Base-by-base conservation (phyloP, 1,139 yeast species). In the Pichia inconspicua region DNA sequence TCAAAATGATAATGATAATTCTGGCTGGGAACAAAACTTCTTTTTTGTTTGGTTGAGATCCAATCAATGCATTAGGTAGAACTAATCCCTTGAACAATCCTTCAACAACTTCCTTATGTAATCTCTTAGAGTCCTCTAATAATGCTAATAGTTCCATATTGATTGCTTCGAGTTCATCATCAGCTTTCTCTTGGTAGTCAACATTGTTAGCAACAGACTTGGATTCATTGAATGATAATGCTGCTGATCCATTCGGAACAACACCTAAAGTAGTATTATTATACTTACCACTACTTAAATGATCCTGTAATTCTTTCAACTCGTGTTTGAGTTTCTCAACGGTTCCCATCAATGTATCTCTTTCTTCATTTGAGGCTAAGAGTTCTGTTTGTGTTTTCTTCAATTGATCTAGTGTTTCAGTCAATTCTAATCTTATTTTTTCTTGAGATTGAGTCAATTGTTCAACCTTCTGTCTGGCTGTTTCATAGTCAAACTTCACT, bases 11-110 rank as follows among this genome's bases (percentile, higher is more conserved):
- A 58, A 92, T 90, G 59, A 92, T 83, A 54, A 92, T 87, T 71
- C 97, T 83, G 2, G 97, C 95, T 40, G 98, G 99, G 81, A 89
- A 92, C 48, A 92, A 74, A 36, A 92, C 95, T 66, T 94, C 98
- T 65, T 90, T 88, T 61, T 89, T 77, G 15, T 94, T 82, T 56
- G 88, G 74, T 62, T 84, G 89, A 42, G 87, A 82, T 19, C 80
- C 80, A 56, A 86, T 86, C 50, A 90, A 82, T 28, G 95, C 87
- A 19, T 80, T 77, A 41, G 98, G 97, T 48, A 90, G 80, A 68
- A 82, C 86, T 66, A 92, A 75, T n/a, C 89, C 90, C 71, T 82
- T 85, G 62, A 92, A 75, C 56, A 94, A 72, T 9, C 96, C 96
- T 57, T 84, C 89, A 36, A 88, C 86, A 48, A 89, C 87, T 67